Base-by-base conservation (phyloP, 2,329 filamentous ascomycete genomes). In the Fonsecaea monophora region DNA sequence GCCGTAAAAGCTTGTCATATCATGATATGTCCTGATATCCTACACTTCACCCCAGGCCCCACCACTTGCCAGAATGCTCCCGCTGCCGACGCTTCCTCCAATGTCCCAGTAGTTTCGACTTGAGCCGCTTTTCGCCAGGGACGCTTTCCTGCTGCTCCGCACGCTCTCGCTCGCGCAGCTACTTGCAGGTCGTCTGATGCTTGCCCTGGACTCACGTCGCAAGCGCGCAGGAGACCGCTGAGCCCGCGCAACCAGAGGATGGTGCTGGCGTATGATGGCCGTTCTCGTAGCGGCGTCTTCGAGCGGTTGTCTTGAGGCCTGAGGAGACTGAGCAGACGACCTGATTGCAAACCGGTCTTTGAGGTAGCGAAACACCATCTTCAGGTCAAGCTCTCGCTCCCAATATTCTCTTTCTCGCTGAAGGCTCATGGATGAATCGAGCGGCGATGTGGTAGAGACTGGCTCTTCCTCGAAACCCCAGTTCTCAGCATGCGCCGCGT, bases 21-120 rank as follows among this genome's bases (percentile, higher is more conserved):
- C 25, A 40, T 12, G 2, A 61, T 62, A 63, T 30, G 40, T 35
- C 45, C n/a, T 60, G 58, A 68, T 45, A 56, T 40, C 34, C 67
- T 65, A 90, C 32, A 90, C 86, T 79, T 94, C 92, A 9, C 91
- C 91, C 92, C 92, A 95, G 72, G 86, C 89, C 15, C 91, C 91
- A 0, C 88, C 89, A 45, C 86, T 85, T 1, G 86, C 87, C 76
- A 91, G 87, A 68, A 89, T 83, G 70, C 89, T 70, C 3, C 90
- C 90, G 63, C 91, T 94, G 1, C 91, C 91, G 30, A 92, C 85
- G 73, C 89, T 93, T 5, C 88, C 91, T 32, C 92, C 92, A 71
- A 97, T 87, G 77, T 97, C 94, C 94, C 94, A 97, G 78, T 96
- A 97, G 76, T 96, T 92, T 61, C 92, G 83, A 54, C 89, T 92